Conservation (phyloP, 2,329 filamentous ascomycete genomes). For the Fusarium protoensiforme region DNA sequence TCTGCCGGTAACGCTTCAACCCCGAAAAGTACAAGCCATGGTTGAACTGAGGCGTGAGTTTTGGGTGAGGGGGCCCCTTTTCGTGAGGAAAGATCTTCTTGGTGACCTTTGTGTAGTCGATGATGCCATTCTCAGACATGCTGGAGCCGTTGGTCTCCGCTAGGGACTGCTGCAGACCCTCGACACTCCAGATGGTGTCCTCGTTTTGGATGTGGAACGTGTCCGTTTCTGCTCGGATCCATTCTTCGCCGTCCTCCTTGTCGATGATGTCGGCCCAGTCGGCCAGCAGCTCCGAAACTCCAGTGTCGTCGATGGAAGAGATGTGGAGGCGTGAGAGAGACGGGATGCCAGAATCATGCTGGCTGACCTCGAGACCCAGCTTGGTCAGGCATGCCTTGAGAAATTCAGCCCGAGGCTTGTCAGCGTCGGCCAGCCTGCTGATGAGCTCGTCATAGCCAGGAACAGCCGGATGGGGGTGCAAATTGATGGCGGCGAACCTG, state of each 20-base stretch:
- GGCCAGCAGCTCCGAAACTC: slow-evolving; percentile 75
- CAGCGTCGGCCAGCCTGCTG: slow-evolving; percentile 73
- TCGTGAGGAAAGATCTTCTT: slow-evolving; percentile 83
- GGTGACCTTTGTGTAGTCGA: slow-evolving; percentile 78
- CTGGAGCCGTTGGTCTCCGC: slow-evolving; percentile 39
- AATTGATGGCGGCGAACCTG: slow-evolving; percentile 85
- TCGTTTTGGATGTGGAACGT: slow-evolving; percentile 81
- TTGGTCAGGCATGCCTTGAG: slow-evolving; percentile 83
- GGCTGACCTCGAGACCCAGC: slow-evolving; percentile 82
- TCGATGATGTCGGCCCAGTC: slow-evolving; percentile 75
- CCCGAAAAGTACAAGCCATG: slow-evolving; percentile 82
- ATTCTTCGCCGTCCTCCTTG: slow-evolving; percentile 73
- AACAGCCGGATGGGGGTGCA: slow-evolving; percentile 73
- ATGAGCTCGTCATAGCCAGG: slow-evolving; percentile 79
- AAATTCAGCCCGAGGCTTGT: slow-evolving; percentile 77
- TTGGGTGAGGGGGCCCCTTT: slow-evolving; percentile 71
- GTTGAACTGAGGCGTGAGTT: slow-evolving; percentile 87
- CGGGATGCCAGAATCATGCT: slow-evolving; percentile 75
- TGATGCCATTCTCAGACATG: slow-evolving; percentile 60
- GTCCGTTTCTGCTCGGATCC: slow-evolving; percentile 84
- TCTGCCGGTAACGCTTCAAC: slow-evolving; percentile 71
- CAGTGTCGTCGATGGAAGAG: slow-evolving; percentile 72
- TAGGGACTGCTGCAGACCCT: slow-evolving; percentile 65
- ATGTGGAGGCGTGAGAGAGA: slow-evolving; percentile 86
- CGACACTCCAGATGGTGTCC: slow-evolving; percentile 68